These are phyloP conservation scores for Letharia columbiana DNA, from an alignment of 495 filamentous ascomycete genomes.

Conservation along the genomic window DNA sequence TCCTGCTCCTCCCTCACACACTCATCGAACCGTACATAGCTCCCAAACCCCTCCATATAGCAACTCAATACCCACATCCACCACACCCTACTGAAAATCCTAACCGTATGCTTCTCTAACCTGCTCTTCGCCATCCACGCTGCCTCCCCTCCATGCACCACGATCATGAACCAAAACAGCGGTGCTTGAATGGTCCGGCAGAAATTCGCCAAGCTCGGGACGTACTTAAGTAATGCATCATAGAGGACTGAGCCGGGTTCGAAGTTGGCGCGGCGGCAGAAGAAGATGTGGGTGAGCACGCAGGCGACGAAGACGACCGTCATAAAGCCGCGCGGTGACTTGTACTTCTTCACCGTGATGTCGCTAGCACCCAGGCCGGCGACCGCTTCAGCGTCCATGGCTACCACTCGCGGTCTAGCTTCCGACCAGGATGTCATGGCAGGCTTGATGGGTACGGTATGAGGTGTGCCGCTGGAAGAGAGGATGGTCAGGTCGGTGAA, in stretches of 20 bases:
- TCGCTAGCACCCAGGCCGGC: slow-evolving; percentile 45
- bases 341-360: slow-evolving; percentile 49
- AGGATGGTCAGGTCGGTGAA: slow-evolving; percentile 48
- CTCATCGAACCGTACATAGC: slow-evolving; percentile 46
- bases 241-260: slow-evolving; percentile 34
- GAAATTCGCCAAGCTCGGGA: slow-evolving; percentile 45
- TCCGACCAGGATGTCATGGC: slow-evolving; percentile 53
- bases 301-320: slow-evolving; percentile 39
- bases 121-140: slow-evolving; percentile 39
- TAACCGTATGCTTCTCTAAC: slow-evolving; percentile 50
- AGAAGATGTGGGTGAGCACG: slow-evolving; percentile 37
- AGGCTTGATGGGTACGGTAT: slow-evolving; percentile 53
- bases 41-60: slow-evolving; percentile 52
- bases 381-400: slow-evolving; percentile 56
- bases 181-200: slow-evolving; percentile 40
- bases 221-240: slow-evolving; percentile 31
- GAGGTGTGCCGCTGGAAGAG: slow-evolving; percentile 35
- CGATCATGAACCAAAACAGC: slow-evolving; percentile 40
- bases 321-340: slow-evolving; percentile 35
- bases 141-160: slow-evolving; percentile 48
- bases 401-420: slow-evolving; percentile 53
- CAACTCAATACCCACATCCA: slow-evolving; percentile 49
- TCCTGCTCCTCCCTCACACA: slow-evolving; percentile 44
- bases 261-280: slow-evolving; percentile 44
- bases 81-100: slow-evolving; percentile 46